Evolutionary conservation across 2,329 filamentous ascomycete genomes (phyloP), one percentile per base, ranked within the genome.

Genomic region (Aureobasidium pullulans): DNA sequence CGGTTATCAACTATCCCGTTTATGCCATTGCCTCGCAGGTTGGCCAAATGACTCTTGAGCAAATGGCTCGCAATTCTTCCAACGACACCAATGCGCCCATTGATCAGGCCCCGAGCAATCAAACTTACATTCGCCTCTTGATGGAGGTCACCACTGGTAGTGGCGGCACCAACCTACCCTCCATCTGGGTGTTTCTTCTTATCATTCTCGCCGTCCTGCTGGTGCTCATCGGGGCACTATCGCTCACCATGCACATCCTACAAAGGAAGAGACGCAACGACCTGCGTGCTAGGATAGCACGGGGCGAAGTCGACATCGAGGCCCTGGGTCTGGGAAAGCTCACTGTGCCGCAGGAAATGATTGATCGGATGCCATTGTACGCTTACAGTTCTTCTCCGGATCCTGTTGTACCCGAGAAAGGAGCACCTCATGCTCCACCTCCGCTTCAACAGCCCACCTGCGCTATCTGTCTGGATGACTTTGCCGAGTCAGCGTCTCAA

Each of bases 391-490:
- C 48, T 29, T 36, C 48, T 11, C 16, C 42, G 23, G n/a, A n/a
- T 10, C 28, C 53, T 3, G 31, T 16, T 7, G 19, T 34, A 8
- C 39, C 32, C 4, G 39, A 15, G 11, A 57, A 57, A 50, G 56
- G 56, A 2, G 13, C 37, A 34, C 64, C 71, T 32, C 36, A 59
- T 31, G 36, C 31, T 16, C 46, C 16, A 10, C 56, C 44, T 11
- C 71, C 72, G 39, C 79, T 89, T 65, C 84, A 85, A 19, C 94
- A 97, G 70, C 85, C 89, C 0, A 86, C 82, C 2, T 97, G 94
- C 69, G 84, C 89, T n/a, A 96, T 97, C 57, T 99, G 94, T 69
- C 80, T 96, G 1, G 88, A 90, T 58, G 84, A 89, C 61, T 97
- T 90, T 68, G 80, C 87, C 31, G 81, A 84, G 15, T 81, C 83